Conservation (phyloP, 345 rosid genomes). For the Rhizophora apiculata region DNA sequence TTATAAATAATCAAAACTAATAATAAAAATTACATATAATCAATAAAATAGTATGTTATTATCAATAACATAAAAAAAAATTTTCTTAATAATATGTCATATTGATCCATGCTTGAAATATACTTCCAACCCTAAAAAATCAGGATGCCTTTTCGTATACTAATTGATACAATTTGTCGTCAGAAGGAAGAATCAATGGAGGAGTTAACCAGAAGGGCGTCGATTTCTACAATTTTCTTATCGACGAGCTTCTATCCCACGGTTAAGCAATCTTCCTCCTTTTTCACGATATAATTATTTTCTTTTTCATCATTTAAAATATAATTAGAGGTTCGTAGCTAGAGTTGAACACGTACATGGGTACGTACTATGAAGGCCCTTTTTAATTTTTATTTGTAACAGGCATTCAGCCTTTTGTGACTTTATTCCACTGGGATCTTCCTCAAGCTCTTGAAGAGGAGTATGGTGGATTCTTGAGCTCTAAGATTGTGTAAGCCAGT, state of each 20-base stretch:
- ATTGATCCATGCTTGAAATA: not conserved
- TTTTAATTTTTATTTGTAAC: not conserved
- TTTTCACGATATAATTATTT: not conserved
- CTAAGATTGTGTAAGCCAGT: constrained; percentile 32
- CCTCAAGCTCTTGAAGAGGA: constrained; percentile 47
- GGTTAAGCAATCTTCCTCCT: constrained; percentile 8
- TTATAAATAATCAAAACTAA: no score
- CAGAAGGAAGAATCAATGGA: constrained; percentile 34
- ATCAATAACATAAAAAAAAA: no score
- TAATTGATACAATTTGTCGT: no score
- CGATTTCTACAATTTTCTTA: constrained; percentile 30
- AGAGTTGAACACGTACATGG: no score
- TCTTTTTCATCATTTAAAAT: not conserved
- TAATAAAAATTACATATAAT: no score
- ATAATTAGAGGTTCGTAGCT: no score
- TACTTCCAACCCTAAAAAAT: not conserved
- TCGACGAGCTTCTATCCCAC: constrained; percentile 21
- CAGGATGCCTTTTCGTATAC: no score
- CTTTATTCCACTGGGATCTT: constrained; percentile 46
- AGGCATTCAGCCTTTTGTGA: constrained; percentile 44
- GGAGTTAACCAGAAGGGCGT: constrained; percentile 32
- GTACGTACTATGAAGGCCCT: no score
- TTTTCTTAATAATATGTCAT: no score
- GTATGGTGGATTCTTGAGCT: constrained; percentile 45
- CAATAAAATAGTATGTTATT: no score